Base-by-base conservation (phyloP, 176 grass and related monocot genomes). In the Thinopyrum elongatum region DNA sequence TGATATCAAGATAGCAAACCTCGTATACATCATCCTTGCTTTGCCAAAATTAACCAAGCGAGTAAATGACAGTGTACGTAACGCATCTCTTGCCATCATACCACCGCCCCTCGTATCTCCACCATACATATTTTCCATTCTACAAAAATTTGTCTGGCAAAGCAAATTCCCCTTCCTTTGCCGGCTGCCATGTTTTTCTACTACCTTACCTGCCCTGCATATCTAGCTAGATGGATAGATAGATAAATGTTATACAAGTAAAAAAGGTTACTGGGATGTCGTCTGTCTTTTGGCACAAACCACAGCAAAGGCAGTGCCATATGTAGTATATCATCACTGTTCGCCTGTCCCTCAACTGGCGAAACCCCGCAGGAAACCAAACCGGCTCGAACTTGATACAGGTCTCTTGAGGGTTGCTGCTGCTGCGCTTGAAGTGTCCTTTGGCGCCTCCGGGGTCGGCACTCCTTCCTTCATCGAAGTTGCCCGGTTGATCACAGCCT, bases 391-490 rank as follows among this genome's bases (percentile, higher is more conserved):
- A 68, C 35, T 67, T 8, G 83, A 68, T 9, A 63, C 49, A 49
- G 76, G 51, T 79, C 46, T 83, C 28, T 51, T 80, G 69, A 66
- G 53, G n/a, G 16, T 77, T 42, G 39, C 39, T 19, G 70, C 38
- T 26, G 72, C 41, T 61, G 77, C 30, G 23, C 12, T 80, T 76
- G 44, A 57, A 10, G 38, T 70, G 0, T 23, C 36, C 35, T 58
- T 91, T 0, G 12, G 63, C 34, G 46, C 26, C 38, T 77, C 78
- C 1, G 21, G 72, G 10, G 80, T 22, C 4, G 33, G 4, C 28
- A 29, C 6, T 42, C 84, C 84, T 83, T 90, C 67, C 84, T 83
- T 87, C 81, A 87, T 70, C 70, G 81, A 91, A 70, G 68, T 80
- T 49, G 76, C 69, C 69, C 81, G 86, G 76, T 82, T 76, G 1